Conservation (phyloP, 2,329 filamentous ascomycete species). For the Venturia aucupariae region DNA sequence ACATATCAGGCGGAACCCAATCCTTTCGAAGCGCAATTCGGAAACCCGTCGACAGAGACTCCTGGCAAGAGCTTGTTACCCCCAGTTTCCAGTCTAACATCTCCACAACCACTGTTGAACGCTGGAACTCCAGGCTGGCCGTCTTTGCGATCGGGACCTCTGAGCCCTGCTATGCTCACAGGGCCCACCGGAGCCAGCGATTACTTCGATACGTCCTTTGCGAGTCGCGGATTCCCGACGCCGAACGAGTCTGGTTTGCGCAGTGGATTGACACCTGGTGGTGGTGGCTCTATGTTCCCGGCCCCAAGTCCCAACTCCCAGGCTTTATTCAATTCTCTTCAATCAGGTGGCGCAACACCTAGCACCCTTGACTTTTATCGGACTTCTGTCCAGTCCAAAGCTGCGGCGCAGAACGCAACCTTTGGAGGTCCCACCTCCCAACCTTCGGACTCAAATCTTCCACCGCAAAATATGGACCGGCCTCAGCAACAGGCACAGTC, state of each 20-base stretch:
- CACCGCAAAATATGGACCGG: conserved; percentile 44
- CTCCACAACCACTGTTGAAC: conserved; percentile 70
- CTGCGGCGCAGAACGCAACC: conserved; percentile 40
- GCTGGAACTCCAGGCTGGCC: conserved; percentile 73
- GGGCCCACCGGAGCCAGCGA: conserved; percentile 64
- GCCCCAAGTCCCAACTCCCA: conserved; percentile 80
- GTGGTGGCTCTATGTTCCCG: conserved; percentile 95
- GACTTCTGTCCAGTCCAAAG: conserved; percentile 74
- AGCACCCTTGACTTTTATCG: conserved; percentile 90
- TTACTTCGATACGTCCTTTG: conserved; percentile 75
- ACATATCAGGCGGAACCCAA: conserved; percentile 75
- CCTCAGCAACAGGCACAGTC: conserved; percentile 39
- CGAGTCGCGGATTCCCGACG: conserved; percentile 74
- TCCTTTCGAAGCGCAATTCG: conserved; percentile 94
- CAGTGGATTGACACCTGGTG: conserved; percentile 86
- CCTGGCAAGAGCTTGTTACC: conserved; percentile 74
- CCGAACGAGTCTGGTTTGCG: conserved; percentile 93
- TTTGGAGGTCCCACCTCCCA: conserved; percentile 33
- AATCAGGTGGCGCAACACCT: conserved; percentile 76
- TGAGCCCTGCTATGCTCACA: conserved; percentile 95
- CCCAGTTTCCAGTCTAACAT: conserved; percentile 82
- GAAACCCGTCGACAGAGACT: conserved; percentile 59
- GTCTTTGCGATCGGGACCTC: conserved; percentile 79
- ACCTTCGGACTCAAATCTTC: conserved; percentile 31
- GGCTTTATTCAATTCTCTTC: conserved; percentile 68